Percentiles rank a stretch among this genome's conserved stretches.
Conservation (phyloP, 768 basidiomycete species). For the Leccinum uliginosum region DNA sequence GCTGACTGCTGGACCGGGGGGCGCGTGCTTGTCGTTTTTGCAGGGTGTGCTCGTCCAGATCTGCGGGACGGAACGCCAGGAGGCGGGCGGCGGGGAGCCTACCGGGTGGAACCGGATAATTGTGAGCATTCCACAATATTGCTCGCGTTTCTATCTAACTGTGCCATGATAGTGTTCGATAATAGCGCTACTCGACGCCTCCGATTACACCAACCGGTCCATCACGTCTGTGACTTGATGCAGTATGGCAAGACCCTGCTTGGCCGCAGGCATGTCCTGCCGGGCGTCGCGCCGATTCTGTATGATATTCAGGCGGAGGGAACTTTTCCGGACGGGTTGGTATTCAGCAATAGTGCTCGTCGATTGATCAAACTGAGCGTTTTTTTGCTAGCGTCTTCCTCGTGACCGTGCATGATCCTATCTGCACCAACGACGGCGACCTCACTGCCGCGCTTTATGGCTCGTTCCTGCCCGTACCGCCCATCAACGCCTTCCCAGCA, state of each 20-base stretch:
- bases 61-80: conserved; percentile 11
- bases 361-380: background rate
- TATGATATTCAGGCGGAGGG: conserved; percentile 94
- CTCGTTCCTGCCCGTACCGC: conserved; percentile 84
- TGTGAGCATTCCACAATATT: no score
- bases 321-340: conserved; percentile 82
- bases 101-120: conserved; percentile 2
- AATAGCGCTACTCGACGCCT: no score
- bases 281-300: conserved; percentile 68
- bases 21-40: conserved; percentile 3
- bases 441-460: conserved; percentile 87
- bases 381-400: conserved; percentile 60
- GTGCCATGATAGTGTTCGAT: no score
- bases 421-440: conserved; percentile 79
- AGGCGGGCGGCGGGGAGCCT: conserved; percentile 8
- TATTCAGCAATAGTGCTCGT: background rate
- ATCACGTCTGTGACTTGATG: conserved; percentile 90
- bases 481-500: conserved; percentile 59
- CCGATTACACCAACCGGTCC: no score
- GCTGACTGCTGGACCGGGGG: background rate
- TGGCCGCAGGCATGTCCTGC: conserved; percentile 84
- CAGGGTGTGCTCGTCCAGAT: conserved; percentile 27
- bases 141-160: no score
- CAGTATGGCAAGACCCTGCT: conserved; percentile 85
- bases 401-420: conserved; percentile 96